These are phyloP conservation scores for Calonectria fujianensis DNA, from an alignment of 2,329 filamentous ascomycete genomes.

Conservation along the genomic window DNA sequence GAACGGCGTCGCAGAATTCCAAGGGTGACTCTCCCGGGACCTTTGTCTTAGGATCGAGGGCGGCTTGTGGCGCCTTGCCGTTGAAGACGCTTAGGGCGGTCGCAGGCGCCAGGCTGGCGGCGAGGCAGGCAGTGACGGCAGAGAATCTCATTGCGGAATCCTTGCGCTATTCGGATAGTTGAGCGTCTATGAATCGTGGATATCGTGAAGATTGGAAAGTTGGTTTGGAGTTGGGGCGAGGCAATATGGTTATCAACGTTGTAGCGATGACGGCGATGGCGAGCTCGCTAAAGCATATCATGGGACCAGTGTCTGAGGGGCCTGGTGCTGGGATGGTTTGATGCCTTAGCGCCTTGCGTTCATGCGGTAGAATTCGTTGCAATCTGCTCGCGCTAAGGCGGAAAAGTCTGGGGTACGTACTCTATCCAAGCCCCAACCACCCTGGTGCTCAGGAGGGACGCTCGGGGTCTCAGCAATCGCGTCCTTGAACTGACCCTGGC, in stretches of 20 bases:
- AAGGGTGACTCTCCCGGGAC: conserved; percentile 92
- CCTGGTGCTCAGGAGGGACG: conserved; percentile 1
- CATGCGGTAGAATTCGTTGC: conserved; percentile 33
- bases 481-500: not conserved
- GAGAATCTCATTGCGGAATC: conserved; percentile 60
- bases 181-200: conserved; percentile 27
- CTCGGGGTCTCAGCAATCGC: not conserved
- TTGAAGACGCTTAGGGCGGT: conserved; percentile 66
- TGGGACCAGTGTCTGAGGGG: conserved; percentile 56
- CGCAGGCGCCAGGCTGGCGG: conserved; percentile 67
- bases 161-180: conserved; percentile 12
- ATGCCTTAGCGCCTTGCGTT: conserved; percentile 54
- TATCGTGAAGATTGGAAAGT: conserved; percentile 38
- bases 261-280: conserved; percentile 45
- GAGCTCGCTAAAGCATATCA: conserved; percentile 52
- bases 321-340: conserved; percentile 46
- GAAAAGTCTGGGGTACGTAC: conserved; percentile 39
- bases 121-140: conserved; percentile 67
- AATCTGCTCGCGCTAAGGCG: conserved; percentile 34
- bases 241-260: conserved; percentile 51
- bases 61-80: conserved; percentile 60
- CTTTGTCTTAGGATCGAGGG: conserved; percentile 72
- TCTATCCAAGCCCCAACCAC: conserved; percentile 16
- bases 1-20: conserved; percentile 82
- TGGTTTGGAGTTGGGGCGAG: conserved; percentile 41